Evolutionary conservation across 306 rosid genomes (phyloP), one percentile per base, ranked within the genome.

Genomic region (Pyrus communis): DNA sequence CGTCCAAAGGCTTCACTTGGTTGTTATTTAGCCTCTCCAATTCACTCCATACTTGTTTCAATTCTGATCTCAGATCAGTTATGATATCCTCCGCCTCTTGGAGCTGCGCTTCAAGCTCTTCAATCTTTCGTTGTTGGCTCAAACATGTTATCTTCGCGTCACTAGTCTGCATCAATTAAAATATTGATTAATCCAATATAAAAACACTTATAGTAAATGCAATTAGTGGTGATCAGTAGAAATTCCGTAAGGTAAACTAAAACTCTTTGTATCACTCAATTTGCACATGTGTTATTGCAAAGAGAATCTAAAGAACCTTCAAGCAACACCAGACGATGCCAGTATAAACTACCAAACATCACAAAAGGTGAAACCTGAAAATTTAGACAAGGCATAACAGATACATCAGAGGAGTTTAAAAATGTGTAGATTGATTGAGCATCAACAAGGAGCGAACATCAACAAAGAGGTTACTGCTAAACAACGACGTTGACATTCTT

Each of bases 71-170:
- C 78, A 93, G 90, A 80, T 89, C 92, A 49, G 84, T 88, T 73
- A 93, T 82, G 49, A 90, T 81, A 67, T 86, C 91, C 87, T 93
- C 97, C 17, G 96, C 96, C 80, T 89, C 92, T 27, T 86, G 81
- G 61, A 93, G 84, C 76, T 87, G 91, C 1, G 92, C 87, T 81
- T 93, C 94, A 78, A 93, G 91, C 85, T 86, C 96, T 23, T 85
- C 88, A 45, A 89, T 83, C 78, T 79, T 86, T 74, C 75, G 86
- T 76, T 81, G 83, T 62, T 89, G 83, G 60, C 74, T 80, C 71
- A 78, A 80, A 30, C 91, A 90, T 40, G 83, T 40, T 30, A 42
- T 78, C 75, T 88, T 87, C 13, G 87, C 81, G 79, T 93, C 96
- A 66, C 72, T 73, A 67, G 84, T 79, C 93, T 92, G 87, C 59